Evolutionary conservation across 225 moss, liverwort and hornwort genomes (phyloP).

Genomic region (Bryum argenteum): DNA sequence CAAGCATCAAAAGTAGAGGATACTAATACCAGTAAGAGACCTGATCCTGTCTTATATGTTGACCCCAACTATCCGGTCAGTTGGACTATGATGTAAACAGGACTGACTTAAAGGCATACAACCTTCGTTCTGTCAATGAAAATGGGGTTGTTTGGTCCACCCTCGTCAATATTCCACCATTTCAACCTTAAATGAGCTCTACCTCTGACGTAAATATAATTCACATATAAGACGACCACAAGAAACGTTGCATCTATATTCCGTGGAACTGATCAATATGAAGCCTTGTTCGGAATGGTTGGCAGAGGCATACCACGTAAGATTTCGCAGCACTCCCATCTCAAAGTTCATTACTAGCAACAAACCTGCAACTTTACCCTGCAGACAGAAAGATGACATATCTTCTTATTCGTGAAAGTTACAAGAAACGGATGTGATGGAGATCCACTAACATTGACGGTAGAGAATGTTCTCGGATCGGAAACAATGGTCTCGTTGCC

Average conservation of each 20-base stretch:
- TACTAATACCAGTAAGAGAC: background rate
- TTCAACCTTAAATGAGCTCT: background rate
- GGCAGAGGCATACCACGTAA: conserved; percentile 44
- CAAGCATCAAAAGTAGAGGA: background rate
- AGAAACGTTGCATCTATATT: background rate
- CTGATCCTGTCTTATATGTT: background rate
- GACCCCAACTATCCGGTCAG: background rate
- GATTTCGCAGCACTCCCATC: conserved; percentile 47
- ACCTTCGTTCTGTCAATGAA: background rate
- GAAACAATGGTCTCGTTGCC: conserved; percentile 54
- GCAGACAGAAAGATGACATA: conserved; percentile 11
- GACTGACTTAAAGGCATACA: background rate
- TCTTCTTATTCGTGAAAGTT: background rate
- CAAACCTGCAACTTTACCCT: conserved; percentile 58
- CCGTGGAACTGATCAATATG: conserved; percentile 5
- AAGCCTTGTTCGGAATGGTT: conserved; percentile 14
- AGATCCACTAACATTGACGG: conserved; percentile 32
- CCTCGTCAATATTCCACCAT: background rate
- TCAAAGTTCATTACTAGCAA: conserved; percentile 58
- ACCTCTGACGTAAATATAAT: background rate
- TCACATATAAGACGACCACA: background rate
- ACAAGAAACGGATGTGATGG: background rate
- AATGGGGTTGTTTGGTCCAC: background rate
- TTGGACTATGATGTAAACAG: background rate
- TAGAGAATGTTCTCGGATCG: conserved; percentile 55